Conservation (phyloP, 306 rosid species). For the Malus sieversii region DNA sequence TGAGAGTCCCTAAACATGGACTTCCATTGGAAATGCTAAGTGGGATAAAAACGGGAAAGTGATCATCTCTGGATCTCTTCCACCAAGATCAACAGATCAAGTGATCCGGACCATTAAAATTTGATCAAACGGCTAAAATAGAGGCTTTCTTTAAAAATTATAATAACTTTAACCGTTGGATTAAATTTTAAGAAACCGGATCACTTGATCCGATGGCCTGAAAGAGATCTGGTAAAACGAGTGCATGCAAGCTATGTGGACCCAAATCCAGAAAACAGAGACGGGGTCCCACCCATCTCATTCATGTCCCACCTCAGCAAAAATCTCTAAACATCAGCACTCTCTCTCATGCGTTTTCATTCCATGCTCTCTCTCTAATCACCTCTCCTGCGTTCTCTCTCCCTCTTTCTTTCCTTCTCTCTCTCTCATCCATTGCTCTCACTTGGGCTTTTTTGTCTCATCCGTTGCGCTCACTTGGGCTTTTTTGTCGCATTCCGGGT, state of each 20-base stretch:
- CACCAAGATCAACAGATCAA: no score
- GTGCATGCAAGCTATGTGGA: background rate
- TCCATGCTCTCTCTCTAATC: slow-evolving; percentile 8
- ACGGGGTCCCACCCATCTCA: background rate
- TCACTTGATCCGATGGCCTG: no score
- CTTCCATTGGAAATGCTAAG: no score
- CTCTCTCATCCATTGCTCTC: background rate
- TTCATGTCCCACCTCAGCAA: background rate
- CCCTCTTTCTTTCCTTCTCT: background rate
- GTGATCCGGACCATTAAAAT: no score
- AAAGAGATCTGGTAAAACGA: background rate
- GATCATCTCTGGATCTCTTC: no score
- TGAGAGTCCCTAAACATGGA: no score
- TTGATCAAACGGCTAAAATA: no score
- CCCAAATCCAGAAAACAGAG: background rate
- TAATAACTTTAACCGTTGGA: no score
- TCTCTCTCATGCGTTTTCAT: slow-evolving; percentile 1
- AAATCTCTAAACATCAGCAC: background rate
- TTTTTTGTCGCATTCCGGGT: slow-evolving; percentile 20
- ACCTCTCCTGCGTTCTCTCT: background rate
- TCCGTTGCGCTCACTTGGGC: background rate
- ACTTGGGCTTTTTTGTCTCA: slow-evolving; percentile 15
- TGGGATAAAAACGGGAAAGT: no score
- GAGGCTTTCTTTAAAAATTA: no score
- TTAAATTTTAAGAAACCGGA: no score